Base-by-base conservation (phyloP, 2,329 filamentous ascomycete species). In the Colletotrichum plurivorum region DNA sequence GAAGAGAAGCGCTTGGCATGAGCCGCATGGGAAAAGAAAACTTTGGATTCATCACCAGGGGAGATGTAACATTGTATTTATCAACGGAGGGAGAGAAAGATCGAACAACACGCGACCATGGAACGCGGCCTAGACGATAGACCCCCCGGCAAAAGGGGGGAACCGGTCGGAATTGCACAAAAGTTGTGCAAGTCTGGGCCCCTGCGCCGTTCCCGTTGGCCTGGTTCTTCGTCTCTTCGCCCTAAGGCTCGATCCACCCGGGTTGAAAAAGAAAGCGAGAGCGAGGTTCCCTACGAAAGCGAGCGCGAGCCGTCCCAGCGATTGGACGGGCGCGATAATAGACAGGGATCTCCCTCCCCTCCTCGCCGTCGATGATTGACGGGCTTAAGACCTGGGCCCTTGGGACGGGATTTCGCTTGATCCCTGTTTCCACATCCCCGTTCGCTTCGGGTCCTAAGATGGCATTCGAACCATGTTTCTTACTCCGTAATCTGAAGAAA, bases 191-290 rank as follows among this genome's bases (percentile, higher is more conserved):
- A 15, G 3, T 12, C 4, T 18, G 16, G 18, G 52, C 12, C 36
- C 45, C 36, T 51, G 31, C 43, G 36, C 45, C 20, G 20, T 20
- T 49, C 45, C 52, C 22, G 36, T 45, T 49, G 25, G 49, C n/a
- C 53, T 36, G 61, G 60, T 25, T 49, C 48, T 36, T 22, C 39
- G 53, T 18, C 22, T 22, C 22, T n/a, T 25, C 22, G 22, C 46
- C 27, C 57, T 16, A 27, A 46, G 48, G 16, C 59, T 31, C 52
- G 36, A 58, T 57, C 25, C 48, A 27, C 41, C 41, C 15, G 22
- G 41, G 10, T 31, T n/a, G 12, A 16, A 45, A 46, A 48, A 54
- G 59, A 67, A 48, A 58, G 41, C 65, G 65, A 67, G 51, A 63
- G 36, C 64, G 64, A 67, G 58, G 57, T 55, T 46, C 58, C 52